Evolutionary conservation across 2,329 filamentous ascomycete species (phyloP).

Genomic region (Cladosporium cucumerinum): DNA sequence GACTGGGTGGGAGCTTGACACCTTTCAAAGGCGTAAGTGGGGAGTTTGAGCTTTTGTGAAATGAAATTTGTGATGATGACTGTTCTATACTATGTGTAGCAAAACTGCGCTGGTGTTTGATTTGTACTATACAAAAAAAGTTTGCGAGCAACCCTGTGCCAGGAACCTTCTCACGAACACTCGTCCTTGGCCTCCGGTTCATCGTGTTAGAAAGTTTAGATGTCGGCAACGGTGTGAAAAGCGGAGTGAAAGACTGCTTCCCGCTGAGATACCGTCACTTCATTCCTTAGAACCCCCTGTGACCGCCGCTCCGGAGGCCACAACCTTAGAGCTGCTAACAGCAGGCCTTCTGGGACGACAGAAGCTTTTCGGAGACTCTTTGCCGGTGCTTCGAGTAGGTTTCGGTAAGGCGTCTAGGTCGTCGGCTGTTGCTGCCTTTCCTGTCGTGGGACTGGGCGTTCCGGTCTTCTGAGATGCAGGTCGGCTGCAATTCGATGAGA

Average conservation of each 20-base stretch:
- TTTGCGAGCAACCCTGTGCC: background rate
- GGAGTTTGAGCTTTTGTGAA: constrained; percentile 44
- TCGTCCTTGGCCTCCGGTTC: background rate
- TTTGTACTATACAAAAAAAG: background rate
- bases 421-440: background rate
- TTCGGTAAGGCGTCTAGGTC: background rate
- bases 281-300: background rate
- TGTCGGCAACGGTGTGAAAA: too few relatives aligned
- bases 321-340: background rate
- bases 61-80: background rate
- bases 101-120: background rate
- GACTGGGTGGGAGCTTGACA: constrained; percentile 57
- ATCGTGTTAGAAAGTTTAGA: background rate
- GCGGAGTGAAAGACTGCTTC: background rate
- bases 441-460: background rate
- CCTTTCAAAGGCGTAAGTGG: constrained; percentile 67
- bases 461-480: background rate
- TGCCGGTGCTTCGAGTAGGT: background rate
- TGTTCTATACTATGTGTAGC: background rate
- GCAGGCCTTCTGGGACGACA: background rate
- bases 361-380: background rate
- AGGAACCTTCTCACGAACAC: background rate
- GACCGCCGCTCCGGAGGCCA: background rate
- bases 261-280: background rate
- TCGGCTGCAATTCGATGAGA: background rate